Evolutionary conservation across 441 rosid species (phyloP), one percentile per base, ranked within the genome.

Genomic region (Jatropha podagrica): DNA sequence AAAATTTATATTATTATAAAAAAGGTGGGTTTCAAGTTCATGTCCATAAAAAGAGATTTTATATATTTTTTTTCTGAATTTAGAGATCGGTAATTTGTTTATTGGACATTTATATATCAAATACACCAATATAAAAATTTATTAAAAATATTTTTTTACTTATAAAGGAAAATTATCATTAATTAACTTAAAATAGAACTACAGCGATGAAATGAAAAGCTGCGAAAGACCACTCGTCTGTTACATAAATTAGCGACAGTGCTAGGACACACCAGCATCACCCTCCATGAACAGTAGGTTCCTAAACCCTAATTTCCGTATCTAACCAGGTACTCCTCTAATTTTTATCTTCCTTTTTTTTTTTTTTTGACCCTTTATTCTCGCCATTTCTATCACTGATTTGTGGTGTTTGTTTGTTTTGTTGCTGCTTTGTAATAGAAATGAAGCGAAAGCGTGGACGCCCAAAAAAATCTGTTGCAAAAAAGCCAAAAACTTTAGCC

Each of bases 391-490:
- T 54, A 3, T 37, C 10, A 64, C 3, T 73, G 14, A 12, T 13
- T 59, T 48, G 11, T 27, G 23, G 14, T 46, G 14, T 27, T 52
- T 38, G 41, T 20, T 18, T 48, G n/a, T 66, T n/a, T 68, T 48
- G 20, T 18, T 54, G 59, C 7, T 4, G 60, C 17, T 67, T 11
- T 70, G 27, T 42, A 10, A 17, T 12, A 52, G 61, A 32, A 10
- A 75, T 60, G 78, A 75, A 68, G 40, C 37, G 68, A 23, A 75
- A 75, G 73, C 68, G 73, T 18, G 78, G 66, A 59, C 42, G 77
- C 52, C 71, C 77, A 6, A 66, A 65, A 54, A 74, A 65, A 65
- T 20, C 77, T 10, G 77, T 41, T 41, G 60, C 38, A 2, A 68
- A 59, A 75, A 63, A 68, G 27, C 69, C 68, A 7, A 44, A 44